A percentile compares a stretch with the other conserved stretches of the same genome.
phyloP scores from a whole-genome alignment of 192 early-diverging fungal species.

The Coemansia sp. region DNA sequence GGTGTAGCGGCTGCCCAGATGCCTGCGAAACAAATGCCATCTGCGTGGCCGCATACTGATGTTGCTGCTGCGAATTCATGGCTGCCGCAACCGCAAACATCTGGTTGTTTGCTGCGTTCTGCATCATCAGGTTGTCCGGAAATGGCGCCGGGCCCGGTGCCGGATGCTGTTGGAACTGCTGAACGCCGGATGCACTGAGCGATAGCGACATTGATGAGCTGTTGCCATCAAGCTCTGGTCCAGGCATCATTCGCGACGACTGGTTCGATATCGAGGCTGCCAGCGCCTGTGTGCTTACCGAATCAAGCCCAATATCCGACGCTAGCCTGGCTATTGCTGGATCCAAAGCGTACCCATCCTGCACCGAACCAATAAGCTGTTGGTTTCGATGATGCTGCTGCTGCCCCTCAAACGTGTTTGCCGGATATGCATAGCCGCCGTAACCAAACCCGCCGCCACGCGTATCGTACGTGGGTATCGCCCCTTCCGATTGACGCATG shows the following conservation, averaged over 20 bases:
- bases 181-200: neutral
- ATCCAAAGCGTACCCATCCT: constrained; percentile 13
- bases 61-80: constrained; percentile 8
- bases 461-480: neutral
- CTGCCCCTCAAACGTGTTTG: constrained; percentile 12
- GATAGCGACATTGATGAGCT: neutral
- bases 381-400: constrained; percentile 1
- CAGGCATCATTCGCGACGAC: constrained; percentile 9
- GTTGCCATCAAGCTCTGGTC: neutral
- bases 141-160: neutral
- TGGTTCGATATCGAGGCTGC: constrained; percentile 34
- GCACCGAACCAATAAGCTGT: neutral
- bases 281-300: constrained; percentile 28
- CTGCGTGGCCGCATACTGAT: constrained; percentile 19
- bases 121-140: constrained; percentile 1
- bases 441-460: constrained; percentile 3
- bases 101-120: constrained; percentile 1
- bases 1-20: neutral
- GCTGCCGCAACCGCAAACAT: constrained; percentile 3
- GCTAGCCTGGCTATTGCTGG: constrained; percentile 29
- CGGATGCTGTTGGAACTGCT: constrained; percentile 12
- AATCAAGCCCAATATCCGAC: constrained; percentile 40
- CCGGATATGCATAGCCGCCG: neutral
- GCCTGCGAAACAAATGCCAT: constrained; percentile 25
- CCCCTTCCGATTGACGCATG: constrained; percentile 15